phyloP scores from a whole-genome alignment of 2,329 filamentous ascomycete genomes.

The Verticillium longisporum region DNA sequence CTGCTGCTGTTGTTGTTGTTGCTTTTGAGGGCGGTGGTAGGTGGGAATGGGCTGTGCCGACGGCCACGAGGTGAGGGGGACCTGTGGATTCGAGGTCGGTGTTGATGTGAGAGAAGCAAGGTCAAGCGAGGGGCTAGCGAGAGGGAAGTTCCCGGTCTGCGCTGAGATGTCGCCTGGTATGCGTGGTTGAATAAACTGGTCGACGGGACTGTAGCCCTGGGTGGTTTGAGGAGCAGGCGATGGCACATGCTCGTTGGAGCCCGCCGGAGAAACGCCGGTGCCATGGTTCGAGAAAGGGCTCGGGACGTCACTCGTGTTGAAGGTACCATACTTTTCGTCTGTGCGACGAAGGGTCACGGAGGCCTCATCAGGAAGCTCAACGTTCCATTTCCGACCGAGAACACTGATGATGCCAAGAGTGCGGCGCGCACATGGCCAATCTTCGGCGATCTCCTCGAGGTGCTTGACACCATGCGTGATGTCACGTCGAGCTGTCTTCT shows the following conservation, averaged over 20 bases:
- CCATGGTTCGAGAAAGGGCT: constrained; percentile 33
- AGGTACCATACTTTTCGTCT: constrained; percentile 72
- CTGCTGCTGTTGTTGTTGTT: constrained; percentile 13
- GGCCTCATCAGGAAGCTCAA: constrained; percentile 81
- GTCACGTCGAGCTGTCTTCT: constrained; percentile 84
- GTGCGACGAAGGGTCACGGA: constrained; percentile 67
- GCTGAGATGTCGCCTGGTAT: background rate
- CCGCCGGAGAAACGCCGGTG: background rate
- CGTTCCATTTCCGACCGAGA: constrained; percentile 81
- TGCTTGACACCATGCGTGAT: constrained; percentile 87
- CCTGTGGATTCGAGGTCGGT: background rate
- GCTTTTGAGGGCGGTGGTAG: constrained; percentile 16
- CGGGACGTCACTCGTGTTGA: constrained; percentile 53
- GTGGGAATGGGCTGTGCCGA: constrained; percentile 16
- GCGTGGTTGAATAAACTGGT: constrained; percentile 20
- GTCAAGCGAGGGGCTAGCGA: background rate
- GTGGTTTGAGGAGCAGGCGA: constrained; percentile 1
- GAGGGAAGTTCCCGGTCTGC: background rate
- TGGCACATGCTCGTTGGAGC: background rate
- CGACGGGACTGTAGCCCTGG: constrained; percentile 22
- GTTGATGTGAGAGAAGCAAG: background rate
- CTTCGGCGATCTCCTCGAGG: constrained; percentile 90
- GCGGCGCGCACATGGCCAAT: constrained; percentile 84
- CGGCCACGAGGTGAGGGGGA: background rate
- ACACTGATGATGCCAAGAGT: constrained; percentile 81